Evolutionary conservation across 257 asterid species (phyloP).

Genomic region (Coffea eugenioides): DNA sequence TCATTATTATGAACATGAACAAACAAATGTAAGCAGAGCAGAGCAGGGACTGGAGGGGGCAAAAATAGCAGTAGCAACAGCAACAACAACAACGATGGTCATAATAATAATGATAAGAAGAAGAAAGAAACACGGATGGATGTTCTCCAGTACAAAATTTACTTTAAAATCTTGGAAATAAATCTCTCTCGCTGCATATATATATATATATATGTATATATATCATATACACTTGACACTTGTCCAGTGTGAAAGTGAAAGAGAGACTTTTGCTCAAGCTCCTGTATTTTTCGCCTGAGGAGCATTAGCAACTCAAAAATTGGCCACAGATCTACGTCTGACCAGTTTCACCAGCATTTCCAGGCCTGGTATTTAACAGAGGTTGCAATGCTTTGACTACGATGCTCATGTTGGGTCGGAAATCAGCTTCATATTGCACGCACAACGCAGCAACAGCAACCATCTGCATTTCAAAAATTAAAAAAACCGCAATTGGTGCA

Average conservation of each 20-base stretch:
- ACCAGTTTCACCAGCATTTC: slow-evolving; percentile 20
- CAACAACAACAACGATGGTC: too few species aligned
- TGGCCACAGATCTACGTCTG: slow-evolving; percentile 4
- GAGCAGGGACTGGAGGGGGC: too few species aligned
- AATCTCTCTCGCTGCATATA: too few species aligned
- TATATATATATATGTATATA: too few species aligned
- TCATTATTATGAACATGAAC: too few species aligned
- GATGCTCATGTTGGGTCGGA: slow-evolving; percentile 44
- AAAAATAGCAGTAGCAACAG: too few species aligned
- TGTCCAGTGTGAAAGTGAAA: too few species aligned
- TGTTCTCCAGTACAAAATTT: neutral
- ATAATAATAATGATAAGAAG: too few species aligned
- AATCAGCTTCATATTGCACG: slow-evolving; percentile 39
- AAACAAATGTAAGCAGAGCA: too few species aligned
- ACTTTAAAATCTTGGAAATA: neutral
- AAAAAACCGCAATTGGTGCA: too few species aligned
- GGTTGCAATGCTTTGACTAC: slow-evolving; percentile 42
- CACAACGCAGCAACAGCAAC: slow-evolving; percentile 53
- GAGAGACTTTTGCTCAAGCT: neutral
- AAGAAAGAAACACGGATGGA: too few species aligned
- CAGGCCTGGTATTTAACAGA: slow-evolving; percentile 31
- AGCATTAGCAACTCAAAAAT: neutral
- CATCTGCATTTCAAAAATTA: slow-evolving; percentile 34
- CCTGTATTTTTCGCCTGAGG: neutral
- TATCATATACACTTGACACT: too few species aligned